These are phyloP conservation scores for Arthrobotrys musiformis DNA, from an alignment of 2,329 filamentous ascomycete species.

Conservation along the genomic window DNA sequence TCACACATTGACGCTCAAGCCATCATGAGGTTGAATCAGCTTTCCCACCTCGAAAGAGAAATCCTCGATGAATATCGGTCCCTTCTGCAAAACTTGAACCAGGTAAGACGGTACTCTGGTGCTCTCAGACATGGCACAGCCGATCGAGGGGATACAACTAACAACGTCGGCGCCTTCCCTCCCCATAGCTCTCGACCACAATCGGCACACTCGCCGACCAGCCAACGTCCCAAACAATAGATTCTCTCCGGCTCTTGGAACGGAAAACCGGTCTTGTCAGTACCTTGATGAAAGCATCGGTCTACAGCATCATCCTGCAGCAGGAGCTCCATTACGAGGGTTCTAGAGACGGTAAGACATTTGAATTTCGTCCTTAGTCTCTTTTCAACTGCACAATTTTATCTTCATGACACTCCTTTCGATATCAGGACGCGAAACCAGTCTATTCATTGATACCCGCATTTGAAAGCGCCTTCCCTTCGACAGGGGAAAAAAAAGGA, in stretches of 20 bases:
- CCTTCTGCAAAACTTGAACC: slow-evolving; percentile 88
- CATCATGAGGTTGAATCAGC: slow-evolving; percentile 31
- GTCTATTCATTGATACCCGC: not conserved
- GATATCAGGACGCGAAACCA: not conserved
- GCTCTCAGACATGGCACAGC: too few relatives aligned
- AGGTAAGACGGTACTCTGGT: slow-evolving; percentile 71
- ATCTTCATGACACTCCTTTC: not conserved
- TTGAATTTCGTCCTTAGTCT: not conserved
- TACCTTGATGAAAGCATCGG: slow-evolving; percentile 94
- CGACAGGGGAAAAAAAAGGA: too few relatives aligned
- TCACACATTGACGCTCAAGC: not conserved
- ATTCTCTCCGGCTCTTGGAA: slow-evolving; percentile 87
- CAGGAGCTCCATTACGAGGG: slow-evolving; percentile 85
- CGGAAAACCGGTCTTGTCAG: slow-evolving; percentile 95
- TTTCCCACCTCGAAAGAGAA: slow-evolving; percentile 83
- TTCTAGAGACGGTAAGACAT: slow-evolving; percentile 22
- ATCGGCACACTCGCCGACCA: slow-evolving; percentile 74
- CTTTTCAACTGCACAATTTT: not conserved
- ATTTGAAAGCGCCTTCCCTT: too few relatives aligned
- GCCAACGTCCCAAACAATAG: slow-evolving; percentile 83
- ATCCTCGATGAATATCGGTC: slow-evolving; percentile 93
- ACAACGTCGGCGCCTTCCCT: not conserved
- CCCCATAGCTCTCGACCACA: slow-evolving; percentile 69
- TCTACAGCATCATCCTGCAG: slow-evolving; percentile 98
- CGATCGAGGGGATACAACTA: not conserved